Evolutionary conservation across 768 basidiomycete genomes (phyloP).

Genomic region (Chalciporus chontae): DNA sequence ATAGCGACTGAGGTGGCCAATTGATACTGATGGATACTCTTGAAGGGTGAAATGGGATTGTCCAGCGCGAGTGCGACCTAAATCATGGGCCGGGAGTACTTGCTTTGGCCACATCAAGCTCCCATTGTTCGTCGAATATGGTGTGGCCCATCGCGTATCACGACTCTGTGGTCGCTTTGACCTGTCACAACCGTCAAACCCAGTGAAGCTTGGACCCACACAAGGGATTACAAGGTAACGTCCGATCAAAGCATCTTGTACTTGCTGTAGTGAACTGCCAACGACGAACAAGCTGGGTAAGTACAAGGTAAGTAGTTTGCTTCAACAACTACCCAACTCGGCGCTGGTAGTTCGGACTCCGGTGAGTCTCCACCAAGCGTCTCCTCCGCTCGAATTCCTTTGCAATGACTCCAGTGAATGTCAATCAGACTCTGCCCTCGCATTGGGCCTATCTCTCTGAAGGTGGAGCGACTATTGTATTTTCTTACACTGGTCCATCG

Average conservation of each 20-base stretch:
- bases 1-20: neutral
- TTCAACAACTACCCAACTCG: no score
- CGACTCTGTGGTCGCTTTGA: neutral
- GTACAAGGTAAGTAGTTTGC: no score
- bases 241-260: no score
- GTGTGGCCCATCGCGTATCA: neutral
- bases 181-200: neutral
- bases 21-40: no score
- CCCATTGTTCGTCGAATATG: constrained; percentile 23
- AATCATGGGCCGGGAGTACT: neutral
- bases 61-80: neutral
- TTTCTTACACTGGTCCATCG: constrained; percentile 66
- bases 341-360: no score
- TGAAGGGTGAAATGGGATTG: neutral
- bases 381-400: no score
- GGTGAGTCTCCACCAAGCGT: no score
- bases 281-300: neutral
- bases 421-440: constrained; percentile 30
- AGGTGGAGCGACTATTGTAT: constrained; percentile 90
- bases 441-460: constrained; percentile 89
- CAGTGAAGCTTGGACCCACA: neutral
- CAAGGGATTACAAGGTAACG: no score
- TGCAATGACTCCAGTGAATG: constrained; percentile 12
- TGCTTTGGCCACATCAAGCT: neutral
- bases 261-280: neutral